A percentile compares a stretch with the other conserved stretches of the same genome.
phyloP scores from a whole-genome alignment of 306 rosid species.

The Sicyos edulis region DNA sequence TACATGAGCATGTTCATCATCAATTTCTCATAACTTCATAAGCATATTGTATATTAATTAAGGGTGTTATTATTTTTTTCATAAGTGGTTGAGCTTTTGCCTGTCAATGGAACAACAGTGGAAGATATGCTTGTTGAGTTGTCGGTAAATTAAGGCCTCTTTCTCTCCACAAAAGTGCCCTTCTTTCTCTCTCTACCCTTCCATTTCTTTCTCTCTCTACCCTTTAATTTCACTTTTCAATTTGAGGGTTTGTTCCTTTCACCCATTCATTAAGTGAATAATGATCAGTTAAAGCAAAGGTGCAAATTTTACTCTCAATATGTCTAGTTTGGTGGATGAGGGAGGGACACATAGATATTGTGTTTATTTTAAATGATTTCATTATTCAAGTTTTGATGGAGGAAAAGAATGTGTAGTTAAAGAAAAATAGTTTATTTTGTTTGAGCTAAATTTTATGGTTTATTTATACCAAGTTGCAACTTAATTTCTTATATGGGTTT shows the following conservation, averaged over 20 bases:
- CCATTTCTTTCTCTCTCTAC: not conserved
- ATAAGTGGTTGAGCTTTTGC: slow-evolving; percentile 37
- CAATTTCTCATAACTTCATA: too few relatives aligned
- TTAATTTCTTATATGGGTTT: too few relatives aligned
- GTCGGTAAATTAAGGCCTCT: slow-evolving; percentile 47
- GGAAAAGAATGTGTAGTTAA: not conserved
- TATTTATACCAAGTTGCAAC: too few relatives aligned
- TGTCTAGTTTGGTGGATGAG: not conserved
- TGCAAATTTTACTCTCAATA: not conserved
- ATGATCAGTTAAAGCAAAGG: not conserved
- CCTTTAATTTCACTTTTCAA: slow-evolving; percentile 4
- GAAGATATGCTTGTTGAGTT: slow-evolving; percentile 46
- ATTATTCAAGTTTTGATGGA: not conserved
- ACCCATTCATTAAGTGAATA: not conserved
- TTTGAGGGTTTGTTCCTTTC: not conserved
- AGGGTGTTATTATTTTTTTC: not conserved
- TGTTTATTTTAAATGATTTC: not conserved
- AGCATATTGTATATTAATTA: too few relatives aligned
- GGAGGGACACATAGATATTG: too few relatives aligned
- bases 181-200: not conserved
- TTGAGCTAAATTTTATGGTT: not conserved
- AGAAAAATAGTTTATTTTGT: not conserved
- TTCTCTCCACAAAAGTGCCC: slow-evolving; percentile 10
- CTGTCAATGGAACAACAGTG: slow-evolving; percentile 46
- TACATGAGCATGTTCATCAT: not conserved